Conservation (phyloP, 2,329 filamentous ascomycete genomes). For the Laburnicola sp. region DNA sequence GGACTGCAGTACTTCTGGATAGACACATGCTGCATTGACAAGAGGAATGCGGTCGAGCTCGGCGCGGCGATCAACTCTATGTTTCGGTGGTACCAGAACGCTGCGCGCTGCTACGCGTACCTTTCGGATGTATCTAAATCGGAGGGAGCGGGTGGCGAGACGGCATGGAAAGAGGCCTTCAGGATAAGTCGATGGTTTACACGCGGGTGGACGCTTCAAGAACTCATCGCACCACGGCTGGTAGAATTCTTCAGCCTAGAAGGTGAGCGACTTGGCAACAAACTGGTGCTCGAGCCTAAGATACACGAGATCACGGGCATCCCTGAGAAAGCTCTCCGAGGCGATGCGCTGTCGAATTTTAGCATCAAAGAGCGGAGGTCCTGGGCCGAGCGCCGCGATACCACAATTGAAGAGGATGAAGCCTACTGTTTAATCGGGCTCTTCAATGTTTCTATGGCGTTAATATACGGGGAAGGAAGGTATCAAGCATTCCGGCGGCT, state of each 20-base stretch:
- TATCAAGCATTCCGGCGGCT: constrained; percentile 16
- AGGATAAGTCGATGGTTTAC: constrained; percentile 14
- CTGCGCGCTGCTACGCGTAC: constrained; percentile 20
- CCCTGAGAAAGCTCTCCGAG: constrained; percentile 13
- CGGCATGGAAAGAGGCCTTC: constrained; percentile 15
- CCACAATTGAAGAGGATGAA: constrained; percentile 23
- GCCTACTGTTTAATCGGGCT: constrained; percentile 26
- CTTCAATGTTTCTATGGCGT: constrained; percentile 19
- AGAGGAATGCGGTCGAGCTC: constrained; percentile 17
- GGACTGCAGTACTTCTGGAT: constrained; percentile 21
- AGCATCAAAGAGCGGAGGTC: constrained; percentile 22
- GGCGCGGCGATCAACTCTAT: constrained; percentile 21
- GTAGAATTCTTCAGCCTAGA: constrained; percentile 22
- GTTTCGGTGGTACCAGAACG: constrained; percentile 24
- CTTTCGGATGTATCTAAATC: constrained; percentile 19
- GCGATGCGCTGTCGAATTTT: constrained; percentile 13
- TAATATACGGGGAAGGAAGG: constrained; percentile 19
- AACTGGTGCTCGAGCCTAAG: constrained; percentile 14
- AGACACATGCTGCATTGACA: constrained; percentile 24
- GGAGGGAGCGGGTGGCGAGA: constrained; percentile 6
- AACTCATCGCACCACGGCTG: constrained; percentile 18
- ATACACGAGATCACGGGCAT: constrained; percentile 23
- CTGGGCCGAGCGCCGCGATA: constrained; percentile 24
- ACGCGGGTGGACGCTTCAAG: constrained; percentile 12
- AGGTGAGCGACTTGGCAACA: constrained; percentile 16